Conservation (phyloP, 345 rosid genomes). For the Mangifera indica region DNA sequence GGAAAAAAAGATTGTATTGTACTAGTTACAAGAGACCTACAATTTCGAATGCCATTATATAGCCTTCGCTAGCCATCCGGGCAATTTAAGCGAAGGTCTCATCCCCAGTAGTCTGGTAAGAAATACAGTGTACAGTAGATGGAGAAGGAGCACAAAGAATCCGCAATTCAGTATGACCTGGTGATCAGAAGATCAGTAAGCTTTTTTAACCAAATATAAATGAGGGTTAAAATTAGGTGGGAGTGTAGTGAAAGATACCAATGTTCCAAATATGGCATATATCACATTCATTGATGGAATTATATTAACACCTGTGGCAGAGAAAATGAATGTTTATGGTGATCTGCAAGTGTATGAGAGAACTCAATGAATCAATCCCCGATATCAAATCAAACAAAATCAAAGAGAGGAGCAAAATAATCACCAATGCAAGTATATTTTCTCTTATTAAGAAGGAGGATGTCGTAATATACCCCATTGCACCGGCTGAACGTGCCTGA, state of each 20-base stretch:
- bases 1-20: neutral
- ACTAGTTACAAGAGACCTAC: neutral
- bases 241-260: conserved; percentile 46
- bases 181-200: conserved; percentile 15
- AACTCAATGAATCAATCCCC: conserved; percentile 7
- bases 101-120: conserved; percentile 81
- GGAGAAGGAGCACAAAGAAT: conserved; percentile 79
- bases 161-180: conserved; percentile 84
- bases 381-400: conserved; percentile 1
- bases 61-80: conserved; percentile 81
- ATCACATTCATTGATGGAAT: conserved; percentile 79
- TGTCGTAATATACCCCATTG: conserved; percentile 76
- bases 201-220: neutral
- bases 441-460: conserved; percentile 91
- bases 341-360: conserved; percentile 52
- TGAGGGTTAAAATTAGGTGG: neutral
- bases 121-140: conserved; percentile 71
- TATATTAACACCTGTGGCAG: conserved; percentile 70
- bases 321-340: conserved; percentile 69
- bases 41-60: conserved; percentile 26
- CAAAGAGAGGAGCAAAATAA: neutral
- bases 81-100: conserved; percentile 64
- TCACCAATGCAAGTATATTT: conserved; percentile 86
- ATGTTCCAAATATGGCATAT: conserved; percentile 67
- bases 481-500: conserved; percentile 81